A percentile compares a stretch with the other conserved stretches of the same genome.
These are phyloP conservation scores for Penicillium psychrosexuale DNA, from an alignment of 2,329 filamentous ascomycete species.

Conservation along the genomic window DNA sequence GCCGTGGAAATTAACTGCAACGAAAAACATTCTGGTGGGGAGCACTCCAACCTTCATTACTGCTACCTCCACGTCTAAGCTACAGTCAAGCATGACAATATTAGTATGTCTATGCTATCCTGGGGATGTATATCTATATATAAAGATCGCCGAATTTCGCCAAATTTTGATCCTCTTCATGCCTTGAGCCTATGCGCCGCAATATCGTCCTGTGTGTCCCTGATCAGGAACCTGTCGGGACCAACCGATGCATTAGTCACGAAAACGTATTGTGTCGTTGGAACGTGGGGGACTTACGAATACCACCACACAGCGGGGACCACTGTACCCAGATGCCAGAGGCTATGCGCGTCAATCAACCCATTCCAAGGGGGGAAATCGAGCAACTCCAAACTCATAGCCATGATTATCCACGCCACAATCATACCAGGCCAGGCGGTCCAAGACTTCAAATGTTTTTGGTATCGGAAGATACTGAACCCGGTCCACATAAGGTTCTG, in stretches of 20 bases:
- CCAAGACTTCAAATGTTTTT: conserved; percentile 70
- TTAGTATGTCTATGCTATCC: neutral
- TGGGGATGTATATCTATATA: neutral
- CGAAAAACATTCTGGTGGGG: neutral
- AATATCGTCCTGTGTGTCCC: conserved; percentile 79
- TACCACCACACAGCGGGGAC: conserved; percentile 88
- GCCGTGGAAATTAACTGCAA: conserved; percentile 16
- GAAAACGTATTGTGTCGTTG: neutral
- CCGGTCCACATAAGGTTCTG: conserved; percentile 83
- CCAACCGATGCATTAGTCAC: conserved; percentile 10
- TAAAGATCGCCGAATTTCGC: neutral
- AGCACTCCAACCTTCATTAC: neutral
- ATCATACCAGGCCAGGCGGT: conserved; percentile 85
- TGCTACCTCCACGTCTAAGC: neutral
- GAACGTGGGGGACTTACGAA: conserved; percentile 62
- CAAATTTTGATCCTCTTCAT: conserved; percentile 28
- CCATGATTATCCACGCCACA: conserved; percentile 85
- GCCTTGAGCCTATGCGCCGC: conserved; percentile 70
- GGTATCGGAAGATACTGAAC: conserved; percentile 75
- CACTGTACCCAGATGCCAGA: conserved; percentile 96
- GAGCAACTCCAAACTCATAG: conserved; percentile 92
- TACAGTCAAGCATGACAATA: neutral
- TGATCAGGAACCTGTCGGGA: conserved; percentile 71
- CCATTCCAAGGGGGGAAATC: conserved; percentile 86
- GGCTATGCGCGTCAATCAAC: conserved; percentile 83